Evolutionary conservation across 2,329 filamentous ascomycete species (phyloP).

Genomic region (Whalleya microplaca): DNA sequence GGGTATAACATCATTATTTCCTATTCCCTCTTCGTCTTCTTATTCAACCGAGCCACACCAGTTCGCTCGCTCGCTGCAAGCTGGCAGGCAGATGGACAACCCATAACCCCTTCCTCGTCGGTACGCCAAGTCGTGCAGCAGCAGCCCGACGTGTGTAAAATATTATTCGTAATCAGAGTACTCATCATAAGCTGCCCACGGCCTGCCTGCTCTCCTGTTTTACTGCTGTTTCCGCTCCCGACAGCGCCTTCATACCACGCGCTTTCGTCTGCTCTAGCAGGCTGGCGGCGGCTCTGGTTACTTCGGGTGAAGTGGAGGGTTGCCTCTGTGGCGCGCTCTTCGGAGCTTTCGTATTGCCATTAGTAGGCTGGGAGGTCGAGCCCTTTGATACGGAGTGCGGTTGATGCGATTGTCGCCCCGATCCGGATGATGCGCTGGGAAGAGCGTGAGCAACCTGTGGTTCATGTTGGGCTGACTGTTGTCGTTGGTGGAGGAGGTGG

Average conservation of each 20-base stretch:
- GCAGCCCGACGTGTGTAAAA: background rate
- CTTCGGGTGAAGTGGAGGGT: constrained; percentile 48
- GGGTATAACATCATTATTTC: constrained; percentile 32
- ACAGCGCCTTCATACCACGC: constrained; percentile 34
- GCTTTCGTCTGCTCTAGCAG: constrained; percentile 38
- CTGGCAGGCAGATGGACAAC: too few relatives aligned
- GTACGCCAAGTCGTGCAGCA: constrained; percentile 5
- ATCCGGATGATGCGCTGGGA: constrained; percentile 40
- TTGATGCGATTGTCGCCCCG: constrained; percentile 45
- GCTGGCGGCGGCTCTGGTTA: constrained; percentile 43
- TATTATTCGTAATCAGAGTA: constrained; percentile 8
- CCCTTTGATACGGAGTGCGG: constrained; percentile 40
- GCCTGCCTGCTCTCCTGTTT: constrained; percentile 38
- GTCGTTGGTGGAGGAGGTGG: constrained; percentile 42
- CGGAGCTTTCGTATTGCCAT: constrained; percentile 30
- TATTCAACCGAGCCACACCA: constrained; percentile 27
- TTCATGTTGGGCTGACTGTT: constrained; percentile 44
- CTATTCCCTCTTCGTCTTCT: constrained; percentile 26
- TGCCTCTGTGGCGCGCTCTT: constrained; percentile 33
- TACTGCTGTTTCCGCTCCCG: constrained; percentile 30
- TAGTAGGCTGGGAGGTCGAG: constrained; percentile 37
- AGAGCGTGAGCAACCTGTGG: constrained; percentile 23
- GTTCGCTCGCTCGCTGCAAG: too few relatives aligned
- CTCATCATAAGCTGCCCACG: constrained; percentile 31
- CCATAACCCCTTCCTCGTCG: background rate